Conservation (phyloP, 1,284 basidiomycete species). For the Cutaneotrichosporon cavernicola region DNA sequence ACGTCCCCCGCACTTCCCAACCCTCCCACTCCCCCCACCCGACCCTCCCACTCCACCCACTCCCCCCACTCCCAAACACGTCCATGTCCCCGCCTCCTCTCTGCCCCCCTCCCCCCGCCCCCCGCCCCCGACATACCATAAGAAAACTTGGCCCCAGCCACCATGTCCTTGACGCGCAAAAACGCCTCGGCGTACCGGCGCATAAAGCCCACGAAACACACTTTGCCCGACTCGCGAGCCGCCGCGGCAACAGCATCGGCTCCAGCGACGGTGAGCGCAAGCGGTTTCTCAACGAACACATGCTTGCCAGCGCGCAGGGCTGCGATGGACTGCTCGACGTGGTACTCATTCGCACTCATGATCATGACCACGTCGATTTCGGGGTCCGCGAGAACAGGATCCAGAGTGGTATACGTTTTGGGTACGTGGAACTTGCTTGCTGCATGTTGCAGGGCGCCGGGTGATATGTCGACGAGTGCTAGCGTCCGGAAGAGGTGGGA, state of each 20-base stretch:
- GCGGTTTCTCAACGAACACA: slow-evolving; percentile 49
- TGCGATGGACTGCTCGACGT: slow-evolving; percentile 24
- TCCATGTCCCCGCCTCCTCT: too few species aligned
- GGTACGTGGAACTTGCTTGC: slow-evolving; percentile 41
- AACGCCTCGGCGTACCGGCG: slow-evolving; percentile 53
- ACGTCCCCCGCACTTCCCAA: background rate
- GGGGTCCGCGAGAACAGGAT: slow-evolving; percentile 31
- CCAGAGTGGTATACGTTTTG: slow-evolving; percentile 19
- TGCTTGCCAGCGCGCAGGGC: slow-evolving; percentile 31
- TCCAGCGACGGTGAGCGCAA: slow-evolving; percentile 33
- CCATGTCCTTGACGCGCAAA: slow-evolving; percentile 41
- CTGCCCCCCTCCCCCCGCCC: too few species aligned
- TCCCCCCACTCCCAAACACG: too few species aligned
- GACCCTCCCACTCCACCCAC: too few species aligned
- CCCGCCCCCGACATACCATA: slow-evolving; percentile 19
- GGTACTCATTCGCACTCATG: slow-evolving; percentile 33
- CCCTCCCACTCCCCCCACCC: too few species aligned
- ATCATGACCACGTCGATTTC: slow-evolving; percentile 48
- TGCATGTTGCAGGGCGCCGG: slow-evolving; percentile 36
- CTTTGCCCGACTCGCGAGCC: slow-evolving; percentile 21
- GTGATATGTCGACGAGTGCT: slow-evolving; percentile 49
- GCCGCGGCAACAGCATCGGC: slow-evolving; percentile 34
- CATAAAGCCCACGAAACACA: slow-evolving; percentile 52
- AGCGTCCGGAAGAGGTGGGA: slow-evolving; percentile 25
- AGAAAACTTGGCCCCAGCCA: slow-evolving; percentile 23